These are phyloP conservation scores for Aspergillus bombycis DNA, from an alignment of 2,329 filamentous ascomycete genomes.

Conservation along the genomic window DNA sequence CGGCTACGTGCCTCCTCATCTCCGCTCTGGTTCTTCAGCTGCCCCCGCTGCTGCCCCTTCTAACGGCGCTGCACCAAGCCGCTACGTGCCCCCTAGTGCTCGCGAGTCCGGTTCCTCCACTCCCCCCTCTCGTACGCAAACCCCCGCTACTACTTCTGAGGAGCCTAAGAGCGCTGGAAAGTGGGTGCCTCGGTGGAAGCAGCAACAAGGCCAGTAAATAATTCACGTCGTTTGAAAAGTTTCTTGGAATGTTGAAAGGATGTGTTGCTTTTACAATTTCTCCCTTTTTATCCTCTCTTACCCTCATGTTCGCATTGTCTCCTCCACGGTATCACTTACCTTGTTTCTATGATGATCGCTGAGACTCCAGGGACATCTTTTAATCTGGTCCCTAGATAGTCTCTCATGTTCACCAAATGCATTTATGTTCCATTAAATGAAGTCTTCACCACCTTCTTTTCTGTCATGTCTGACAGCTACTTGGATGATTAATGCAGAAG, in stretches of 20 bases:
- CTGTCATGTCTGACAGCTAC: background rate
- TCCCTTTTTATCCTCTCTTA: background rate
- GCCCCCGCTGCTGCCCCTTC: slow-evolving; percentile 30
- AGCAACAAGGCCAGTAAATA: slow-evolving; percentile 38
- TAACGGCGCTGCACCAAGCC: slow-evolving; percentile 35
- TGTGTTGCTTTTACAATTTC: slow-evolving; percentile 4
- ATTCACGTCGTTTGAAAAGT: slow-evolving; percentile 9
- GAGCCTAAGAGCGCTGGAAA: slow-evolving; percentile 33
- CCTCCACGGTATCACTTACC: slow-evolving; percentile 4
- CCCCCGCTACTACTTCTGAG: slow-evolving; percentile 26
- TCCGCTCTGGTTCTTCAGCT: slow-evolving; percentile 37
- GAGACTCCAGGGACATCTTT: slow-evolving; percentile 2
- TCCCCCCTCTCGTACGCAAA: slow-evolving; percentile 25
- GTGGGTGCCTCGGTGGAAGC: slow-evolving; percentile 44
- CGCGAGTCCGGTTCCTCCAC: slow-evolving; percentile 35
- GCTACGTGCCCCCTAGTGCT: slow-evolving; percentile 35
- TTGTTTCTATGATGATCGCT: slow-evolving; percentile 6
- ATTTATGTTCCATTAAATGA: slow-evolving; percentile 10
- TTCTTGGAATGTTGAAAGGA: slow-evolving; percentile 12
- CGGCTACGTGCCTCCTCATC: slow-evolving; percentile 46
- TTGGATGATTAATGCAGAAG: slow-evolving; percentile 1
- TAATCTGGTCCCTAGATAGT: slow-evolving; percentile 6
- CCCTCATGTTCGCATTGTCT: background rate
- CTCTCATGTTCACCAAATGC: slow-evolving; percentile 9
- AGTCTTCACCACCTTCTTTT: background rate